phyloP scores from a whole-genome alignment of 805 yeast genomes.

The Hyphopichia homilentoma region DNA sequence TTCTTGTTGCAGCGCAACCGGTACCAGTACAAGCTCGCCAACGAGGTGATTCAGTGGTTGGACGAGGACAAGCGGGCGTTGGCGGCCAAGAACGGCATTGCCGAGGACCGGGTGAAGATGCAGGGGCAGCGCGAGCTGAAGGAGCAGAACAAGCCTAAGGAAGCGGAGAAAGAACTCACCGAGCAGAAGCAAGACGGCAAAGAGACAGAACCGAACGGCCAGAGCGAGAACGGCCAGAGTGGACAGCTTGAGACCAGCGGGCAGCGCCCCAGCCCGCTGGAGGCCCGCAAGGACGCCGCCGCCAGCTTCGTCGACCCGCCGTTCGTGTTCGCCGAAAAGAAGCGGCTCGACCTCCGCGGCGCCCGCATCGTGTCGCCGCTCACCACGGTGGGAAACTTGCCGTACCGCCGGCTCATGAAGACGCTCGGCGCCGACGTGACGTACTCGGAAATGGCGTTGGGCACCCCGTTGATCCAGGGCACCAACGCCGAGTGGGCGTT shows the following conservation, averaged over 20 bases:
- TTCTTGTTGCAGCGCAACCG: slow-evolving; percentile 55
- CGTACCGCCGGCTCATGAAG: slow-evolving; percentile 90
- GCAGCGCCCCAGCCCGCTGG: no score
- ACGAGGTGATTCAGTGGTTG: slow-evolving; percentile 55
- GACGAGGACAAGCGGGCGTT: slow-evolving; percentile 37
- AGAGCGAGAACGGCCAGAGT: no score
- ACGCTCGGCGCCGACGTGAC: slow-evolving; percentile 89
- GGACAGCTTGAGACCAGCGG: no score
- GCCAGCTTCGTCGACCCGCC: slow-evolving; percentile 72
- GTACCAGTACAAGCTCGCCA: slow-evolving; percentile 56
- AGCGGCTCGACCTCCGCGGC: slow-evolving; percentile 56
- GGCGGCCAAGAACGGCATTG: slow-evolving; percentile 41
- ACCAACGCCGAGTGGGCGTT: slow-evolving; percentile 96
- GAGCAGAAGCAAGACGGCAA: slow-evolving; percentile 15
- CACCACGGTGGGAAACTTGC: slow-evolving; percentile 96
- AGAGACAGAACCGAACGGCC: slow-evolving; percentile 9
- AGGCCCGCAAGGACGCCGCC: slow-evolving; percentile 28
- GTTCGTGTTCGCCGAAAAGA: slow-evolving; percentile 78
- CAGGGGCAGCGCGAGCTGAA: no score
- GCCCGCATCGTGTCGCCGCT: slow-evolving; percentile 92
- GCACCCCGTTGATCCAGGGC: slow-evolving; percentile 84
- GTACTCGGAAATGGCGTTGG: slow-evolving; percentile 91
- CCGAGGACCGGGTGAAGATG: slow-evolving; percentile 32
- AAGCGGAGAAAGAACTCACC: slow-evolving; percentile 25
- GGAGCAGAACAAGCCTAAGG: no score